These are phyloP conservation scores for Pseudonitzschia pungens DNA, from an alignment of 108 stramenopile genomes.

Conservation along the genomic window DNA sequence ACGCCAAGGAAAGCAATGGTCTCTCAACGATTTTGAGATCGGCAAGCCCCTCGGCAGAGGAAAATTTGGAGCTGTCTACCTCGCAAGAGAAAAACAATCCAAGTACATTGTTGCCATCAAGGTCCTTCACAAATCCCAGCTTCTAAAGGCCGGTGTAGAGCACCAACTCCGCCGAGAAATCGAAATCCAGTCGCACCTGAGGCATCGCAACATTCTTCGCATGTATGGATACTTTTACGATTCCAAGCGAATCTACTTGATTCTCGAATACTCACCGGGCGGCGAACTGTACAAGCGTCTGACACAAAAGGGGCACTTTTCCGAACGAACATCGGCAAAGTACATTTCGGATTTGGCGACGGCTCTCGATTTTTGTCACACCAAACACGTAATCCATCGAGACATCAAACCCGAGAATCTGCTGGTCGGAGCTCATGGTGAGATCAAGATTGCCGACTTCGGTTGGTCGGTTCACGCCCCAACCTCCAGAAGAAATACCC, in stretches of 20 bases:
- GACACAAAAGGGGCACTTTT: constrained; percentile 74
- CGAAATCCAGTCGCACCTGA: constrained; percentile 97
- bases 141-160: constrained; percentile 94
- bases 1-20: constrained; percentile 71
- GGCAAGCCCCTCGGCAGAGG: constrained; percentile 97
- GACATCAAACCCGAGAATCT: constrained; percentile 99
- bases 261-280: constrained; percentile 95
- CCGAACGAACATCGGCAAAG: constrained; percentile 74
- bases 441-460: constrained; percentile 99
- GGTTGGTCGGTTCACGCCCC: constrained; percentile 99
- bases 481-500: constrained; percentile 85
- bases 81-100: constrained; percentile 90
- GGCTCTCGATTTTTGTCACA: constrained; percentile 95
- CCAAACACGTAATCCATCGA: constrained; percentile 97
- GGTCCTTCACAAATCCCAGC: constrained; percentile 95
- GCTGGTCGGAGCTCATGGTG: constrained; percentile 86
- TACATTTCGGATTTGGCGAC: constrained; percentile 88
- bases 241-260: constrained; percentile 94
- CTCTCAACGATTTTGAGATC: constrained; percentile 95
- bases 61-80: constrained; percentile 97
- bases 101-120: constrained; percentile 99
- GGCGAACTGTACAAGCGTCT: constrained; percentile 97
- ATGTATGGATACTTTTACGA: constrained; percentile 99
- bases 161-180: constrained; percentile 98
- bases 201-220: constrained; percentile 94